phyloP scores from a whole-genome alignment of 2,329 filamentous ascomycete species.

The Calcarisporium arbuscula region DNA sequence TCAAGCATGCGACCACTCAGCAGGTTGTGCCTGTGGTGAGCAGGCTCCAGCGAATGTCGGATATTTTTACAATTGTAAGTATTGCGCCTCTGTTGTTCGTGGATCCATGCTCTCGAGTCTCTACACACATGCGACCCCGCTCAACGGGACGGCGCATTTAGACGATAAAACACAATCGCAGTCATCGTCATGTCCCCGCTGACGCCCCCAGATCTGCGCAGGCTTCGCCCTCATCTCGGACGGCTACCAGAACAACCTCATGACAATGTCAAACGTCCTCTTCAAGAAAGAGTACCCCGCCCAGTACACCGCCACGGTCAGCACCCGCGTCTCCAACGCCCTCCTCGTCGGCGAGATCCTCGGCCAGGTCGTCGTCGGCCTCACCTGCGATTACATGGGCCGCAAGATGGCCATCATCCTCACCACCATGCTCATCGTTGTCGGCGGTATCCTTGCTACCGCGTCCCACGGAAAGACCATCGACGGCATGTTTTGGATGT shows the following conservation, averaged over 20 bases:
- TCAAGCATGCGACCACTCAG: background rate
- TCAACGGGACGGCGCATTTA: too few relatives aligned
- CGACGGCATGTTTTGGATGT: conserved; percentile 46
- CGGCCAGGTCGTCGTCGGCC: conserved; percentile 31
- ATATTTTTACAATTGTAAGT: conserved; percentile 20
- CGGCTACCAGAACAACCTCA: conserved; percentile 31
- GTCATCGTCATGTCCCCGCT: background rate
- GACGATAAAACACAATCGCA: too few relatives aligned
- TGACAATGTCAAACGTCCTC: conserved; percentile 26
- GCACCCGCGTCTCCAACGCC: conserved; percentile 34
- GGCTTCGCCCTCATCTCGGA: conserved; percentile 28
- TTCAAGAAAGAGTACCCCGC: conserved; percentile 25
- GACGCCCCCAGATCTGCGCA: conserved; percentile 16
- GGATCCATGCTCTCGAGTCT: too few relatives aligned
- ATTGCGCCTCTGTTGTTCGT: background rate
- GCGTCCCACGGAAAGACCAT: conserved; percentile 38
- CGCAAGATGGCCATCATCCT: conserved; percentile 40
- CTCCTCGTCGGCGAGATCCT: conserved; percentile 36
- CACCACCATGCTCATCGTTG: conserved; percentile 39
- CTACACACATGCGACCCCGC: too few relatives aligned
- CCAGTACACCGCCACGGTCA: conserved; percentile 28
- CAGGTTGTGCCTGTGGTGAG: background rate
- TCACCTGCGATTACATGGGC: conserved; percentile 42
- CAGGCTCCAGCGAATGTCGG: conserved; percentile 15
- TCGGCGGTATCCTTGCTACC: conserved; percentile 39